phyloP scores from a whole-genome alignment of 2,329 filamentous ascomycete species.

The Scedosporium minutisporum region DNA sequence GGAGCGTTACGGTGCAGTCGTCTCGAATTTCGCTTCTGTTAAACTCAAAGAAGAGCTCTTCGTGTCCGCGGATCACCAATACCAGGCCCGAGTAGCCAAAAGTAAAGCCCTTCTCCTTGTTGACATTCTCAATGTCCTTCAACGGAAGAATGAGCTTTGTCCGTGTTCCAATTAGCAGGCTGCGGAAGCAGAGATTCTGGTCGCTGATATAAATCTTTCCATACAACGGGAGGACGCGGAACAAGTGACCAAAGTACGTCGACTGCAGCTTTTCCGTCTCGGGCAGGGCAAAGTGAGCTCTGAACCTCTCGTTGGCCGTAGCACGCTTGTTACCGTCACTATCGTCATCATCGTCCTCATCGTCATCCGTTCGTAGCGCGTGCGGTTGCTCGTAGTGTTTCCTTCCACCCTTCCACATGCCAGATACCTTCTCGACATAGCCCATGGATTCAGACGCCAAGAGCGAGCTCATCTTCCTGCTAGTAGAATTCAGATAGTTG shows the following conservation, averaged over 20 bases:
- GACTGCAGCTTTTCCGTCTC: constrained; percentile 74
- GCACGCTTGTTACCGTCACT: constrained; percentile 52
- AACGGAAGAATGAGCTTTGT: constrained; percentile 89
- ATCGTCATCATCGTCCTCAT: constrained; percentile 36
- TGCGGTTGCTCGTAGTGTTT: constrained; percentile 70
- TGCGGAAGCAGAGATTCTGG: constrained; percentile 83
- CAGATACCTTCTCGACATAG: constrained; percentile 92
- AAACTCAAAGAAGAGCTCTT: constrained; percentile 96
- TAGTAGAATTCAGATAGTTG: constrained; percentile 69
- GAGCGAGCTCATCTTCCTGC: constrained; percentile 71
- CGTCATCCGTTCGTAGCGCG: constrained; percentile 42
- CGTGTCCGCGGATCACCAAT: constrained; percentile 85
- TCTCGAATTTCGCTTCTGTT: constrained; percentile 67
- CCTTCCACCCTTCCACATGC: constrained; percentile 88
- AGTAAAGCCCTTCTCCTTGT: constrained; percentile 91
- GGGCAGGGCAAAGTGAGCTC: constrained; percentile 83
- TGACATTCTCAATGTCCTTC: constrained; percentile 83
- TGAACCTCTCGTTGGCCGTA: constrained; percentile 69
- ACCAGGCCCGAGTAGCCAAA: constrained; percentile 87
- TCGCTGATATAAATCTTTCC: constrained; percentile 95
- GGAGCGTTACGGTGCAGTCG: constrained; percentile 75
- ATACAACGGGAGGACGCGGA: constrained; percentile 81
- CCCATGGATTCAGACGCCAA: constrained; percentile 89
- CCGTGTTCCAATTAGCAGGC: constrained; percentile 75
- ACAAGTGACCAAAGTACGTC: constrained; percentile 86